Evolutionary conservation across 2,329 filamentous ascomycete species (phyloP), one percentile per base, ranked within the genome.

Genomic region (Sarocladium strictum): DNA sequence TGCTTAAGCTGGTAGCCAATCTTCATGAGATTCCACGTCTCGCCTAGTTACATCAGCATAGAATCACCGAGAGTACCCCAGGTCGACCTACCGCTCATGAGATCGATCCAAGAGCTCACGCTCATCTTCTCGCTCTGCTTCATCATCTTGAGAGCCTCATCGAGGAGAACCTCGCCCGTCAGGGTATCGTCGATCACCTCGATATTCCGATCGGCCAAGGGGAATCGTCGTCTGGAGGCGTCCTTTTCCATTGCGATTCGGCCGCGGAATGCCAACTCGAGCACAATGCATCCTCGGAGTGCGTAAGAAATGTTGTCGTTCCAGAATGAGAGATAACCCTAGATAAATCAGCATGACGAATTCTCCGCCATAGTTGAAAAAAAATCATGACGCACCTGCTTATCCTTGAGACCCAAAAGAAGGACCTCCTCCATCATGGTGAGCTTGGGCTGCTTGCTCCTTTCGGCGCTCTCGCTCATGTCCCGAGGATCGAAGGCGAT

Each of bases 21-120:
- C 79, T 99, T 99, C 94, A 99, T 97, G 61, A 99, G 77, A 70
- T 99, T 99, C 94, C 94, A 99, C 54, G 94, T 99, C 74, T 99
- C 94, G 69, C 94, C 93, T 97, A 67, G 23, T 40, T 14, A 23
- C 19, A 12, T 14, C 37, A 49, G n/a, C 26, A 52, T 27, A 24
- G 26, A 24, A 43, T 52, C 26, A n/a, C 9, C 6, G 56, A 24
- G 53, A 40, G 43, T 40, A 35, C 14, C 27, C 55, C n/a, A 49
- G 27, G 35, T 38, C 59, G n/a, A 65, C 79, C 64, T 83, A 97
- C 93, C 94, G 72, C 92, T 97, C 91, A 99, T 93, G 62, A 99
- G 78, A 72, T 99, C 94, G 71, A 99, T 97, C 94, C 94, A 99
- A 45, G 90, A 90, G 77, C 90, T 94, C 62, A 99, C 94, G 73